Base-by-base conservation (phyloP, 805 yeast species). In the Candida ortonii region DNA sequence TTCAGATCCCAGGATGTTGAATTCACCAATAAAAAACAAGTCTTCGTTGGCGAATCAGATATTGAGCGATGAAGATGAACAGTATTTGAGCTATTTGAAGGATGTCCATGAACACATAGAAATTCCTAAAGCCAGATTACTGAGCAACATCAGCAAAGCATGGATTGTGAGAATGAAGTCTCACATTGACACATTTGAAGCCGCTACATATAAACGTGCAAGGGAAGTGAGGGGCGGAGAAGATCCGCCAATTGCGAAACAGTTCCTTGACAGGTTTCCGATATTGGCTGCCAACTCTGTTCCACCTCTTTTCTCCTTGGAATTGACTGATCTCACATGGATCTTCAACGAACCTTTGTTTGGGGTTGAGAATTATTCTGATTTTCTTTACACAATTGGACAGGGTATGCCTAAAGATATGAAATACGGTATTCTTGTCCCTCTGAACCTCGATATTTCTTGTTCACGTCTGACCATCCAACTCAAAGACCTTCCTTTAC, bases 401-500 rank as follows among this genome's bases (percentile, higher is more conserved):
- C 59, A 75, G 40, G 70, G 72, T 1, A 76, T 77, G 38, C 86
- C 87, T 0, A 66, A 58, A 29, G 64, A 69, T 32, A 62, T 61
- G 34, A 55, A 53, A 5, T 80, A 78, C 48, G 76, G 84, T 6
- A 69, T 78, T 15, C 57, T 80, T 24, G 53, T 76, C 6, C 79
- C 83, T 1, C 39, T 76, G 30, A 67, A 62, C 30, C 38, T 76
- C 7, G 62, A 63, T n/a, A 47, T 79, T 8, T 61, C 53, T 36
- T 70, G 76, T 22, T 59, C 62, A 14, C 52, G 62, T 7, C 57
- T 72, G 52, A 65, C 67, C 22, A 53, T 74, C 21, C 67, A 63
- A 35, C 48, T 78, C 11, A 62, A 72, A 38, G 83, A 78, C 49
- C 78, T 73, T 50, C 74, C 80, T 2, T 46, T 77, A 3, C 84